A percentile compares a stretch with the other conserved stretches of the same genome.
phyloP scores from a whole-genome alignment of 176 grass and related monocot genomes.

The barley (Hordeum vulgare) region MorexV3_pseudomolecules_assembly NC_058518.1:493588813-493589312 shows the following conservation, averaged over 20 bases:
- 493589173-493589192: conserved; percentile 75
- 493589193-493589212: conserved; percentile 81
- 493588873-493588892: conserved; percentile 68
- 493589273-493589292: conserved; percentile 83
- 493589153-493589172: conserved; percentile 79
- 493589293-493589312: conserved; percentile 76
- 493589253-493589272: conserved; percentile 65
- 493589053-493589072: conserved; percentile 72
- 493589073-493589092: conserved; percentile 70
- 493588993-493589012: conserved; percentile 83
- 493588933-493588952: conserved; percentile 82
- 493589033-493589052: conserved; percentile 90
- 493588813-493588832: background rate
- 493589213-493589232: conserved; percentile 76
- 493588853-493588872: background rate
- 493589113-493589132: conserved; percentile 65
- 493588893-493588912: conserved; percentile 66
- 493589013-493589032: conserved; percentile 64
- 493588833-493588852: background rate
- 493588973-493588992: conserved; percentile 89
- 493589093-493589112: conserved; percentile 60
- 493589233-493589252: conserved; percentile 98
- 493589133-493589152: conserved; percentile 85
- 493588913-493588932: conserved; percentile 81
- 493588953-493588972: conserved; percentile 85